Evolutionary conservation across 768 basidiomycete genomes (phyloP).

Genomic region (Calvatia gigantea): DNA sequence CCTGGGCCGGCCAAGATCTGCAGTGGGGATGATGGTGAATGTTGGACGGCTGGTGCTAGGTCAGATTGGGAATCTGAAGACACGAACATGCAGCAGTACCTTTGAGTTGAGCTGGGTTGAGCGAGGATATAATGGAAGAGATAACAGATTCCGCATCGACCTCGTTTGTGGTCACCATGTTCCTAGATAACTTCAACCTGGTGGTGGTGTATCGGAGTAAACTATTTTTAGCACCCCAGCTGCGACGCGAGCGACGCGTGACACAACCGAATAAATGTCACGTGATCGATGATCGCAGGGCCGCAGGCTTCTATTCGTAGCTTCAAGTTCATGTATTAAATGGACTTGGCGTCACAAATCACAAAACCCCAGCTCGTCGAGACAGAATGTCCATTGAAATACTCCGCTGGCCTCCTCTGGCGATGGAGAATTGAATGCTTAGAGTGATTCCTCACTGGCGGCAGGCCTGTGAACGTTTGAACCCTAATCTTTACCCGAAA

Average conservation of each 20-base stretch:
- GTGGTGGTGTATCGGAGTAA: neutral
- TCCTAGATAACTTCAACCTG: neutral
- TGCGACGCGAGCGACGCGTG: no score
- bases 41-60: constrained; percentile 53
- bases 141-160: neutral
- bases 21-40: constrained; percentile 56
- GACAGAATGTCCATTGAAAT: no score
- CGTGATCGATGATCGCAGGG: no score
- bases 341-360: no score
- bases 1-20: constrained; percentile 83
- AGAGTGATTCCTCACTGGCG: neutral
- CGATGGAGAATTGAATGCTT: no score
- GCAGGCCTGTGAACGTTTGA: neutral
- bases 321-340: no score
- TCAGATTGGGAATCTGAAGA: neutral
- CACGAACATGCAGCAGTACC: constrained; percentile 22
- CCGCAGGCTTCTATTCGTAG: no score
- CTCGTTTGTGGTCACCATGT: neutral
- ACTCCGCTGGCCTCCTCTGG: no score
- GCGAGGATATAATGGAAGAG: constrained; percentile 15
- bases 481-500: neutral
- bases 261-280: no score
- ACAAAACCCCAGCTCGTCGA: no score
- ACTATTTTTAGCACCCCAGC: no score
- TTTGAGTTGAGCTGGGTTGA: constrained; percentile 38